These are phyloP conservation scores for Clitoria ternatea DNA, from an alignment of 306 rosid genomes.

Conservation along the genomic window DNA sequence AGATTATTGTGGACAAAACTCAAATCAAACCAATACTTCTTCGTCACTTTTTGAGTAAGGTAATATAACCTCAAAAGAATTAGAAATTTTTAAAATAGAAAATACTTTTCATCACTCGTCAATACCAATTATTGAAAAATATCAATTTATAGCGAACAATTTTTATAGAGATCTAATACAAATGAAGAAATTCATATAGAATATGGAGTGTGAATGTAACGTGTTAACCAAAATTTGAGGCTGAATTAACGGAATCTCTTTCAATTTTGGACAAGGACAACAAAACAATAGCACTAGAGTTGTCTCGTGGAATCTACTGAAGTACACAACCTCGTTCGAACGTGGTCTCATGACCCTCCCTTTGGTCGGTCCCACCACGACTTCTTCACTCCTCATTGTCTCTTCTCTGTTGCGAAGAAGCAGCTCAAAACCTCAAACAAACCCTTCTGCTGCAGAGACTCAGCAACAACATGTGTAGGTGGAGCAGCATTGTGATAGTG, in stretches of 20 bases:
- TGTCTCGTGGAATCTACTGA: neutral
- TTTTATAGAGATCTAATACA: no score
- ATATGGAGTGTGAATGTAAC: neutral
- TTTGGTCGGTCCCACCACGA: conserved; percentile 32
- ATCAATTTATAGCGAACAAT: no score
- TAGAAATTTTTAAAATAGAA: no score
- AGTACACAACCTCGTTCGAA: conserved; percentile 16
- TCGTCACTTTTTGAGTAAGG: no score
- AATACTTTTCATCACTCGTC: no score
- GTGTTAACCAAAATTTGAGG: conserved; percentile 1
- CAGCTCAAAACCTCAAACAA: neutral
- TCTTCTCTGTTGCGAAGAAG: neutral
- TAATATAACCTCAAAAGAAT: no score
- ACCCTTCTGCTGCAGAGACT: neutral
- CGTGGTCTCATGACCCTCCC: conserved; percentile 37
- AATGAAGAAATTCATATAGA: no score
- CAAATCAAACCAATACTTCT: no score
- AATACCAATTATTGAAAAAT: no score
- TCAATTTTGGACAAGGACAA: neutral
- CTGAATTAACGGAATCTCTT: conserved; percentile 16
- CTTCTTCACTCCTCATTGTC: neutral
- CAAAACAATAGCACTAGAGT: neutral
- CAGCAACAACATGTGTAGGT: neutral
- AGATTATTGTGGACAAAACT: no score
- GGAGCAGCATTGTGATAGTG: conserved; percentile 27